Evolutionary conservation across 371 early-diverging fungal species (phyloP).

Genomic region (Thermomucor indicae-seudaticae): DNA sequence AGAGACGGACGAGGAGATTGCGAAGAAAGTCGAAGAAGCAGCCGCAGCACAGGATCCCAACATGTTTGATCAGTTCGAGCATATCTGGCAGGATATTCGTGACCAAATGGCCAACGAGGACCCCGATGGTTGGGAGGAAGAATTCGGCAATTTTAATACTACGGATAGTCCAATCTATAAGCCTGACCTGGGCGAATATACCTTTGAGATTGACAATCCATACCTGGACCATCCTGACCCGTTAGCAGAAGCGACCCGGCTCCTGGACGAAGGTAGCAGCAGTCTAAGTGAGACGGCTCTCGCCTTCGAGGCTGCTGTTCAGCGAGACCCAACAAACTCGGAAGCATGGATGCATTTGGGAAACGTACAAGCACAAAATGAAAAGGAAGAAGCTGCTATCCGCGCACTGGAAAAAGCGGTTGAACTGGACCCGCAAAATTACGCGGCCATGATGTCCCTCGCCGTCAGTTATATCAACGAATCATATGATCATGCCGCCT

Average conservation of each 20-base stretch:
- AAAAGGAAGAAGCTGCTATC: conserved; percentile 84
- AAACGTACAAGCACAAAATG: conserved; percentile 81
- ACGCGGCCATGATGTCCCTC: conserved; percentile 75
- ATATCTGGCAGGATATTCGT: conserved; percentile 55
- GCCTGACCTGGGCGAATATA: conserved; percentile 65
- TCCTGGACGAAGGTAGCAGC: conserved; percentile 50
- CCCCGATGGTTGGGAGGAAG: conserved; percentile 54
- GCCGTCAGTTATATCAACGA: conserved; percentile 97
- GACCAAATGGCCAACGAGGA: conserved; percentile 49
- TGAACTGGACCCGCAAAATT: conserved; percentile 55
- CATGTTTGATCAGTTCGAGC: conserved; percentile 45
- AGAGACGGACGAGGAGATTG: conserved; percentile 47
- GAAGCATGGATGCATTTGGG: conserved; percentile 81
- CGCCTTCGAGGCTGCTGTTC: conserved; percentile 80
- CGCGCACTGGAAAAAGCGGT: conserved; percentile 72
- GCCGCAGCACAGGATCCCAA: conserved; percentile 41
- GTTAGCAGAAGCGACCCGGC: conserved; percentile 46
- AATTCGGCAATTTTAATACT: conserved; percentile 50
- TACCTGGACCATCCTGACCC: conserved; percentile 56
- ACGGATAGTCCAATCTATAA: conserved; percentile 33
- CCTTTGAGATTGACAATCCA: conserved; percentile 75
- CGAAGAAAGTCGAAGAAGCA: conserved; percentile 41
- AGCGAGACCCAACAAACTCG: conserved; percentile 64
- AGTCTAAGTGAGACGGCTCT: conserved; percentile 72
- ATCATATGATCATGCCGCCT: conserved; percentile 54